Evolutionary conservation across 2,329 filamentous ascomycete species (phyloP), one percentile per base, ranked within the genome.

Genomic region (Ceratocystis colombiana): DNA sequence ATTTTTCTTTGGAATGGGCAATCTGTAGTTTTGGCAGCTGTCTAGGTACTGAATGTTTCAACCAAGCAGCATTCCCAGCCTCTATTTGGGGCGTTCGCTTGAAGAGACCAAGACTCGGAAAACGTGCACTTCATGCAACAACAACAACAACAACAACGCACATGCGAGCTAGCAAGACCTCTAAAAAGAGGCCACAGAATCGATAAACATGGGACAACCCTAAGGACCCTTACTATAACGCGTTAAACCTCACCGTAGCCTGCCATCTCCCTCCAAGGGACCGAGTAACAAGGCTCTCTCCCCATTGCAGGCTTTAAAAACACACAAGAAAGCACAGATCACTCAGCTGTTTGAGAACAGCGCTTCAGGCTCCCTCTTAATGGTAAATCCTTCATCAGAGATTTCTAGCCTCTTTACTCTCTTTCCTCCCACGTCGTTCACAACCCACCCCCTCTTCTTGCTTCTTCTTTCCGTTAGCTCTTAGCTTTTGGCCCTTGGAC

Each of bases 381-480:
- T 59, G 55, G 33, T 59, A 37, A 15, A 37, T 59, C 25, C 55
- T 59, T 59, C 30, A 59, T 59, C 55, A 59, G 55, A 59, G 55
- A 33, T 59, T 59, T 59, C 55, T 30, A 59, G 30, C 28, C 55
- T 59, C 15, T 59, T 8, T 28, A 22, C n/a, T 4, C 28, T 59
- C 55, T 37, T 33, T 20, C 6, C 55, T 37, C 22, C 5, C 55
- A 28, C 50, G 17, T 7, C 55, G 6, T 37, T 59, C 33, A 7
- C 28, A 7, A 8, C 7, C 8, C 25, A 55, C 50, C 20, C 50
- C 25, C 25, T 50, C 48, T 48, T 20, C 20, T 12, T 22, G n/a
- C 8, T 7, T 53, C 48, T 17, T 50, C 7, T 5, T 53, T 15
- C 25, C 48, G 48, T 28, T 15, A 50, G n/a, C n/a, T 50, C 48